Evolutionary conservation across 345 rosid species (phyloP).

Genomic region (Rhodomyrtus tomentosa): DNA sequence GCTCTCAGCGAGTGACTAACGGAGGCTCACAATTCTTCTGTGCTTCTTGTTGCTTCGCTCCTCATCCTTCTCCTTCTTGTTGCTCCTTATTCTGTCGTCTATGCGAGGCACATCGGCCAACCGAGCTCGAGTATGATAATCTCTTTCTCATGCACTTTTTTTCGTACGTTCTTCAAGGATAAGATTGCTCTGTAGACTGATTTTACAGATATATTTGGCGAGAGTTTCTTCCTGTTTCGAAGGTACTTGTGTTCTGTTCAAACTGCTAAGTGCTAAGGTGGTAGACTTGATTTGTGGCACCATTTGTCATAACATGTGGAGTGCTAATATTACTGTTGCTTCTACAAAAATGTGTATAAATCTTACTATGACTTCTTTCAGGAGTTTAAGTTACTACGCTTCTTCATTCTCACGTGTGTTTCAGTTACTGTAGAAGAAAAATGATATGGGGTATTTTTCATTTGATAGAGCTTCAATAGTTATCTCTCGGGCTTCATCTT

Average conservation of each 20-base stretch:
- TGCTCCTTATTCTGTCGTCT: neutral
- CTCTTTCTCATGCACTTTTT: neutral
- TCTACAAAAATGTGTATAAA: neutral
- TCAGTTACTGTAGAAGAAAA: neutral
- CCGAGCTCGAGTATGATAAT: conserved; percentile 12
- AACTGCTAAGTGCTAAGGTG: neutral
- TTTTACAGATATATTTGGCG: neutral
- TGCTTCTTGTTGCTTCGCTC: conserved; percentile 14
- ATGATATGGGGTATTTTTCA: neutral
- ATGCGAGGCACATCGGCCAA: conserved; percentile 23
- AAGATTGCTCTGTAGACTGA: neutral
- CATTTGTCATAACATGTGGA: neutral
- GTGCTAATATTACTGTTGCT: neutral
- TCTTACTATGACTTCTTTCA: neutral
- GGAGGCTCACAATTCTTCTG: neutral
- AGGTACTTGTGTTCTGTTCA: neutral
- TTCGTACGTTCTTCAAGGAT: neutral
- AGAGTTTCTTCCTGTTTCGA: neutral
- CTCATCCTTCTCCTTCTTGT: conserved; percentile 11
- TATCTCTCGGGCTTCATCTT: neutral
- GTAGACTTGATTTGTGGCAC: neutral
- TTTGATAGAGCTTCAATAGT: neutral
- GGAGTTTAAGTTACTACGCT: neutral
- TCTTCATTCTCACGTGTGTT: neutral
- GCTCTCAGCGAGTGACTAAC: neutral